phyloP scores from a whole-genome alignment of 2,329 filamentous ascomycete species.

The Venturia effusa region DNA sequence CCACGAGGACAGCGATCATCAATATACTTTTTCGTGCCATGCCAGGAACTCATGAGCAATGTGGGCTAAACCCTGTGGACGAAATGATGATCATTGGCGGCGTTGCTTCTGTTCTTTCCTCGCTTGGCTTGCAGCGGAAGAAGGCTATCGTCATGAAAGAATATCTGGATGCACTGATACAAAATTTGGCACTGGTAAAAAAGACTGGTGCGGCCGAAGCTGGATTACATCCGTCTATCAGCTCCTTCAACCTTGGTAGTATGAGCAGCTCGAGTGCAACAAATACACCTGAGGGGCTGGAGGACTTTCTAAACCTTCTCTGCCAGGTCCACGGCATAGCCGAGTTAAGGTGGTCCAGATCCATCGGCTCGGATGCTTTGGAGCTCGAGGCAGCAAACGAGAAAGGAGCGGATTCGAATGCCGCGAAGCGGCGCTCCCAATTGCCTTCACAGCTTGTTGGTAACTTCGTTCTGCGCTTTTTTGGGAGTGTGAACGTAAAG shows the following conservation, averaged over 20 bases:
- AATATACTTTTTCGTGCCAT: slow-evolving; percentile 58
- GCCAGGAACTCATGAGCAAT: slow-evolving; percentile 45
- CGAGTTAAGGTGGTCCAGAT: slow-evolving; percentile 16
- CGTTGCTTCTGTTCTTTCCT: slow-evolving; percentile 74
- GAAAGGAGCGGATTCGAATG: slow-evolving; percentile 36
- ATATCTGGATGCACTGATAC: slow-evolving; percentile 70
- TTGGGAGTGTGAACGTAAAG: slow-evolving; percentile 72
- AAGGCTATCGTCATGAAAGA: slow-evolving; percentile 85
- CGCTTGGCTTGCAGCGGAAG: slow-evolving; percentile 72
- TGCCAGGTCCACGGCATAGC: slow-evolving; percentile 33
- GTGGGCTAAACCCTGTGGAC: slow-evolving; percentile 62
- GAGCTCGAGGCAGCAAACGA: slow-evolving; percentile 5
- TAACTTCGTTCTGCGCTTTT: slow-evolving; percentile 43
- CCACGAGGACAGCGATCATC: slow-evolving; percentile 45
- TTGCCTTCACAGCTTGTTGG: slow-evolving; percentile 42
- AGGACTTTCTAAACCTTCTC: slow-evolving; percentile 29
- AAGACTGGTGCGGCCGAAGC: slow-evolving; percentile 93
- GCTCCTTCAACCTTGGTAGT: slow-evolving; percentile 67
- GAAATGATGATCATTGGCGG: slow-evolving; percentile 71
- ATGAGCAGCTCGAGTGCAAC: slow-evolving; percentile 60
- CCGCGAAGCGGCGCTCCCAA: background rate
- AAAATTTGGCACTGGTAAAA: slow-evolving; percentile 77
- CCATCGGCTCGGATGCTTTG: slow-evolving; percentile 9
- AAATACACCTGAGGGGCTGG: slow-evolving; percentile 36
- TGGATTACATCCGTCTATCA: slow-evolving; percentile 87